These are phyloP conservation scores for Chaetomium strumarium DNA, from an alignment of 2,329 filamentous ascomycete species.

Conservation along the genomic window DNA sequence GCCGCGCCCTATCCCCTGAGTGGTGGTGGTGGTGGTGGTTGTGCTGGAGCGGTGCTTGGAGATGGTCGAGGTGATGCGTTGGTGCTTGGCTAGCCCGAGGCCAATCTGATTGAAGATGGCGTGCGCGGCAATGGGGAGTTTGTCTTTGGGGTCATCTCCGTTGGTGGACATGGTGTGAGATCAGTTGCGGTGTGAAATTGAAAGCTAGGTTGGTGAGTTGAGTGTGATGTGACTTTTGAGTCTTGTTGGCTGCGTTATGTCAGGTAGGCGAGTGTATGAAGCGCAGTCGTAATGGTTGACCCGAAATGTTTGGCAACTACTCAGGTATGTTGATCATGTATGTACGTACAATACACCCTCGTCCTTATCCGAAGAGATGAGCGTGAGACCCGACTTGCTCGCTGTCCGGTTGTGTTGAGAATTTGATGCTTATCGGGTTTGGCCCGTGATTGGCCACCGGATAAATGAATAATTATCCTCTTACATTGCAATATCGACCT, in stretches of 20 bases:
- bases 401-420: too few relatives aligned
- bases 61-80: conserved; percentile 30
- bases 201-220: neutral
- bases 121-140: conserved; percentile 25
- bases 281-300: too few relatives aligned
- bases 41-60: conserved; percentile 20
- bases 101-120: conserved; percentile 39
- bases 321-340: too few relatives aligned
- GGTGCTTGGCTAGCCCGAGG: conserved; percentile 33
- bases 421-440: neutral
- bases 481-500: too few relatives aligned
- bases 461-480: too few relatives aligned
- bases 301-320: too few relatives aligned
- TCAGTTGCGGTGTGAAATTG: neutral
- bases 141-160: conserved; percentile 2
- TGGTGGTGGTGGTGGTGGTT: neutral
- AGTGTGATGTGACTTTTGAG: too few relatives aligned
- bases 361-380: too few relatives aligned
- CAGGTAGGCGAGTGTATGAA: too few relatives aligned
- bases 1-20: neutral
- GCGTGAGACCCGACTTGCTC: too few relatives aligned
- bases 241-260: too few relatives aligned
- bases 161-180: conserved; percentile 1
- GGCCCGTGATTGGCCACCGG: neutral
- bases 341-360: too few relatives aligned